Percentiles rank a stretch among this genome's conserved stretches.
Evolutionary conservation across 805 yeast species (phyloP).

Genomic region (Nakazawaea sp.): DNA sequence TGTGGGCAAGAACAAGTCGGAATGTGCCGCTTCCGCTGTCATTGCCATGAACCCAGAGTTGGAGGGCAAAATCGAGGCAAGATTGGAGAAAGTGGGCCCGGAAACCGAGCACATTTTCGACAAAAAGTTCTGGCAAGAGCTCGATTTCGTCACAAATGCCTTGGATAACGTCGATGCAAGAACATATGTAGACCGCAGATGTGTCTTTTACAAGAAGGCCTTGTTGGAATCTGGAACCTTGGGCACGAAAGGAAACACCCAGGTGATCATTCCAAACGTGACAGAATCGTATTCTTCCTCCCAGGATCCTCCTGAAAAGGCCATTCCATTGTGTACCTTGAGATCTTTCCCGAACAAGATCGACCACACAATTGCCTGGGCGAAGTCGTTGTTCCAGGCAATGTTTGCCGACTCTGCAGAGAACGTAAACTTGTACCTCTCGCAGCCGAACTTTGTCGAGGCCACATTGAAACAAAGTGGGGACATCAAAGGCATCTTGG

Average conservation of each 20-base stretch:
- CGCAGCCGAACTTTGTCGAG: constrained; percentile 91
- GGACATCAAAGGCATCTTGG: constrained; percentile 81
- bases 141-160: constrained; percentile 94
- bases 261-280: constrained; percentile 86
- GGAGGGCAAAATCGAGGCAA: constrained; percentile 66
- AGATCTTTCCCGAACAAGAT: constrained; percentile 97
- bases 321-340: constrained; percentile 94
- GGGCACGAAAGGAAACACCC: constrained; percentile 98
- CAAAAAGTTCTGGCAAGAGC: constrained; percentile 74
- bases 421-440: constrained; percentile 82
- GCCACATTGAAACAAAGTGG: constrained; percentile 86
- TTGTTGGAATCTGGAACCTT: constrained; percentile 93
- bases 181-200: constrained; percentile 94
- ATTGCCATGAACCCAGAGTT: constrained; percentile 80
- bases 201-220: constrained; percentile 88
- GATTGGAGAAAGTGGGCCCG: constrained; percentile 83
- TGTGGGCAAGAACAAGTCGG: constrained; percentile 88
- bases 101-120: constrained; percentile 87
- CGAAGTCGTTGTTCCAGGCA: constrained; percentile 89
- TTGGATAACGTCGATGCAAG: constrained; percentile 97
- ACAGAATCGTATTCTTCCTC: constrained; percentile 96
- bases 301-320: constrained; percentile 97
- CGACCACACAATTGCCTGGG: constrained; percentile 99
- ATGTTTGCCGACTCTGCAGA: constrained; percentile 88
- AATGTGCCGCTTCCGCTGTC: constrained; percentile 84